phyloP scores from a whole-genome alignment of 1,139 yeast species.

The Suhomyces bolitotheri region DNA sequence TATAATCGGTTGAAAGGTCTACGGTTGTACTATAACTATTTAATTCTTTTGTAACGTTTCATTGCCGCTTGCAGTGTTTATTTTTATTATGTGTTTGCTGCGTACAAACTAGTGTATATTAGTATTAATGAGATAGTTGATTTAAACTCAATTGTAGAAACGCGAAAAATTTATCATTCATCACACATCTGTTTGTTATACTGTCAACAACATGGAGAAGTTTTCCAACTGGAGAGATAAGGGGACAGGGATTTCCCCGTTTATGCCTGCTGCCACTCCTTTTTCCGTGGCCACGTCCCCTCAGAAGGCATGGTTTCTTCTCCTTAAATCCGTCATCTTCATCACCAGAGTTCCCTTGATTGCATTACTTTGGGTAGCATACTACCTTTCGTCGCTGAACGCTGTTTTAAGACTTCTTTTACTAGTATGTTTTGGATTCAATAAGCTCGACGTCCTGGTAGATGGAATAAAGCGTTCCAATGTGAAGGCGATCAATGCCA shows the following conservation, averaged over 20 bases:
- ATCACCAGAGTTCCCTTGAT: conserved; percentile 29
- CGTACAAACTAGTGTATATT: conserved; percentile 20
- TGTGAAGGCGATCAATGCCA: conserved; percentile 26
- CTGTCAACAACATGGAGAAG: conserved; percentile 56
- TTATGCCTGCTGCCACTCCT: conserved; percentile 47
- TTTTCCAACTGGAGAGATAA: conserved; percentile 74
- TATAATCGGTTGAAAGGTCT: conserved; percentile 42
- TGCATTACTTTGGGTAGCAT: conserved; percentile 8
- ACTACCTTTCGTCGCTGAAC: conserved; percentile 11
- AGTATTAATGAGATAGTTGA: conserved; percentile 19
- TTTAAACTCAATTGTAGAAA: conserved; percentile 6
- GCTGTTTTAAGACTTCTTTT: conserved; percentile 12
- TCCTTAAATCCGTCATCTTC: conserved; percentile 22
- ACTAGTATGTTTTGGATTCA: conserved; percentile 27
- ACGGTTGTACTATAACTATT: conserved; percentile 14
- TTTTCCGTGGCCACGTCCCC: conserved; percentile 5
- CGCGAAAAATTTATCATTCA: conserved; percentile 2
- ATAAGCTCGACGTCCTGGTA: conserved; percentile 40
- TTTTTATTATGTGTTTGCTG: conserved; percentile 14
- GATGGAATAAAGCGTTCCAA: conserved; percentile 55
- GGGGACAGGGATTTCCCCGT: conserved; percentile 83
- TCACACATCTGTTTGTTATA: not conserved
- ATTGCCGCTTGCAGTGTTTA: conserved; percentile 5
- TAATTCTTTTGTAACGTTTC: conserved; percentile 15
- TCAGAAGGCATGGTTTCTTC: conserved; percentile 7